Conservation (phyloP, 306 rosid genomes). For the Cicer yamashitae region DNA sequence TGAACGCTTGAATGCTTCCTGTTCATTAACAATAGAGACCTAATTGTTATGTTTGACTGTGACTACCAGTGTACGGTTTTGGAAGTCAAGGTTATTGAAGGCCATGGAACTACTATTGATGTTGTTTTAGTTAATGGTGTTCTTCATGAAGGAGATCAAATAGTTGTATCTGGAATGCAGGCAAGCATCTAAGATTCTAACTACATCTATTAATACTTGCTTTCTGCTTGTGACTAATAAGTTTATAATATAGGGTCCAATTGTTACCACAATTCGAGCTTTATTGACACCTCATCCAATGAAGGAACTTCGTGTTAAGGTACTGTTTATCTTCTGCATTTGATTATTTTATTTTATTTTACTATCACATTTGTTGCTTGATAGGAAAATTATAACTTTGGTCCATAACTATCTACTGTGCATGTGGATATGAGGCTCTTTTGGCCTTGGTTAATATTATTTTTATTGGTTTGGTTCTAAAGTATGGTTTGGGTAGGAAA, state of each 20-base stretch:
- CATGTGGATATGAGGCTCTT: background rate
- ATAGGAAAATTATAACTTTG: constrained; percentile 16
- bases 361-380: constrained; percentile 12
- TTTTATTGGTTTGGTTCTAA: constrained; percentile 2
- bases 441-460: constrained; percentile 16
- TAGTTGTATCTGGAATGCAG: constrained; percentile 98
- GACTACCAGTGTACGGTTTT: constrained; percentile 85
- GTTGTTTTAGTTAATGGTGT: constrained; percentile 94
- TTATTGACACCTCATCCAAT: constrained; percentile 95
- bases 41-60: constrained; percentile 47
- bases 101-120: constrained; percentile 97
- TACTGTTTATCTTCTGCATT: constrained; percentile 36
- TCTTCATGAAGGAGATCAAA: constrained; percentile 98
- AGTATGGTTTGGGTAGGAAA: background rate
- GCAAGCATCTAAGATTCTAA: constrained; percentile 51
- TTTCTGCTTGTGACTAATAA: constrained; percentile 25
- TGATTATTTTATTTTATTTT: background rate
- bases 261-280: constrained; percentile 89
- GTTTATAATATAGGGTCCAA: constrained; percentile 70
- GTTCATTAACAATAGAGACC: constrained; percentile 42
- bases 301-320: constrained; percentile 99
- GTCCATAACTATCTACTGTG: background rate
- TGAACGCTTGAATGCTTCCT: constrained; percentile 38
- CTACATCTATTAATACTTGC: constrained; percentile 6
- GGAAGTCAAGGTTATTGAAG: constrained; percentile 97